Evolutionary conservation across 306 rosid genomes (phyloP), one percentile per base, ranked within the genome.

Genomic region (Benincasa hispida): DNA sequence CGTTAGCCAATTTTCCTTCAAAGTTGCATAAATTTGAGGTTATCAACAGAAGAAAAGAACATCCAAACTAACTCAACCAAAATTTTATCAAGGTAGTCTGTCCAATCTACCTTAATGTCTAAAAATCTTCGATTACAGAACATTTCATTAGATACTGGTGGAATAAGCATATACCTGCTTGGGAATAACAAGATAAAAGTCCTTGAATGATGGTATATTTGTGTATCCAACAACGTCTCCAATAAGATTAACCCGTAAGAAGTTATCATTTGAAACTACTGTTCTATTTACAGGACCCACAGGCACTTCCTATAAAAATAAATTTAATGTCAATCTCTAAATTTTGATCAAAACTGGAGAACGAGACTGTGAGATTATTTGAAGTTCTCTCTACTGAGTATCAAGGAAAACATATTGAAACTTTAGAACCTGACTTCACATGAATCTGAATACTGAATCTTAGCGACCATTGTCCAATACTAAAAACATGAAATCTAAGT

Each of bases 211-310:
- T 21, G 98, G 96, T 83, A 90, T 87, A 69, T 76, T 90, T 35
- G 96, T 85, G 77, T 91, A 93, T 63, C 96, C 98, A 86, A 58
- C 94, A 79, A 91, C 88, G 82, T 93, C 98, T 78, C 97, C 97
- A 75, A 90, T 84, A 76, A 93, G 89, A 84, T 86, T 93, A 62
- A 86, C 97, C 86, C 90, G 82, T 81, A 91, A 67, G 82, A 93
- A 90, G 22, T 88, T 90, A 80, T 90, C 96, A 51, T 68, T 79
- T 58, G 97, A 91, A 72, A 69, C 70, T 59, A 78, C 91, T 67
- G 96, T 87, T 84, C 89, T 88, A 67, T 89, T 93, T 82, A 88
- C 96, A 60, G 98, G 97, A 78, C 92, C 96, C 74, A 93, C 86
- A 32, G 80, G 75, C 83, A 91, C 92, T 80, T 93, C 94, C 98